Evolutionary conservation across 257 asterid species (phyloP).

Genomic region (Plectranthus barbatus): DNA sequence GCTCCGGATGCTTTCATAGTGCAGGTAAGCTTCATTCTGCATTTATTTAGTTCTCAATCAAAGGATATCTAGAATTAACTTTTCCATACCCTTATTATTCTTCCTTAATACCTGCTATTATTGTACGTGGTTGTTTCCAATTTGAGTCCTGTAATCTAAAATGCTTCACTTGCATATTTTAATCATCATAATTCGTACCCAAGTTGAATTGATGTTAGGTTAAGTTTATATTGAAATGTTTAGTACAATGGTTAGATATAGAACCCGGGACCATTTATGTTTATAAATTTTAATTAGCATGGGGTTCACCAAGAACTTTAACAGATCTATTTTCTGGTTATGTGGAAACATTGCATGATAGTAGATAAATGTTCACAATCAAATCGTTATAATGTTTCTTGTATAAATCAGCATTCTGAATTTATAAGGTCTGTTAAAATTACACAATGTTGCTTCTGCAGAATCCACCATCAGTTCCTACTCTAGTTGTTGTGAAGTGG

Average conservation of each 20-base stretch:
- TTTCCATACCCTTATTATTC: neutral
- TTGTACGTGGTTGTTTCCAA: neutral
- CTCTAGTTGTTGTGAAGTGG: conserved; percentile 87
- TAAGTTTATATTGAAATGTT: neutral
- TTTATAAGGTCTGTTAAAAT: conserved; percentile 1
- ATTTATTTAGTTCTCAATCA: neutral
- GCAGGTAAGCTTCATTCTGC: conserved; percentile 57
- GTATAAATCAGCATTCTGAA: neutral
- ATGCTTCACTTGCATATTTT: neutral
- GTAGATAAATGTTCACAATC: neutral
- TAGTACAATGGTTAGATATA: neutral
- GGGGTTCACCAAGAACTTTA: neutral
- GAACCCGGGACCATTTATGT: neutral
- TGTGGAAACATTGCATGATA: neutral
- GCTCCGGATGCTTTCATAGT: conserved; percentile 86
- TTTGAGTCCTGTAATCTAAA: neutral
- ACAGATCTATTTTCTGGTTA: neutral
- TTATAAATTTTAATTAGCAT: neutral
- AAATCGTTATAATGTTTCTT: neutral
- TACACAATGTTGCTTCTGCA: conserved; percentile 25
- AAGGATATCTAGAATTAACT: neutral
- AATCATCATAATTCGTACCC: neutral
- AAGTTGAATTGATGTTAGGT: neutral
- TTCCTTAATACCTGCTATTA: neutral
- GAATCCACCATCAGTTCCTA: conserved; percentile 99